Evolutionary conservation across 2,329 filamentous ascomycete species (phyloP).

Genomic region (Aspergillus persii): DNA sequence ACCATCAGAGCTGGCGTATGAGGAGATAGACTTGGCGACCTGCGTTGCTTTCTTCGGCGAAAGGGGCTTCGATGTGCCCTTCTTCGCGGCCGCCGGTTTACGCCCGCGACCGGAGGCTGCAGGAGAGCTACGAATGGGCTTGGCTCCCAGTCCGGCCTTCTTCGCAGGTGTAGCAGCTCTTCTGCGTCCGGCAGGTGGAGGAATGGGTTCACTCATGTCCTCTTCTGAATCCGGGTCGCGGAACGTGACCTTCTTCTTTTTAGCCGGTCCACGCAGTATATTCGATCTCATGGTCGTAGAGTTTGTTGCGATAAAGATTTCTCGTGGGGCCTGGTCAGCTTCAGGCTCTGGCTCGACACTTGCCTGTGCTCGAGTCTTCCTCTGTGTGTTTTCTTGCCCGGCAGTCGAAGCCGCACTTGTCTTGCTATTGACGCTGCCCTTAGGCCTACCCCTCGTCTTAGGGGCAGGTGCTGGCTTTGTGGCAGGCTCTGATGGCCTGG

Average conservation of each 20-base stretch:
- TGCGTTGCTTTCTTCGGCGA: slow-evolving; percentile 51
- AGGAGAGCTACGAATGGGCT: slow-evolving; percentile 45
- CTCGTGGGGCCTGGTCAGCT: slow-evolving; percentile 15
- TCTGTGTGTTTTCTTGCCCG: slow-evolving; percentile 14
- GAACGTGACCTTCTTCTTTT: slow-evolving; percentile 50
- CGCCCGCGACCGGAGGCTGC: slow-evolving; percentile 28
- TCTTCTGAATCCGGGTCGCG: slow-evolving; percentile 45
- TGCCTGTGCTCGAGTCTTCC: slow-evolving; percentile 8
- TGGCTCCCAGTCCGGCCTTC: slow-evolving; percentile 42
- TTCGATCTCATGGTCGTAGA: slow-evolving; percentile 31
- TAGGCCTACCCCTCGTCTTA: slow-evolving; percentile 32
- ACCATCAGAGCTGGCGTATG: slow-evolving; percentile 37
- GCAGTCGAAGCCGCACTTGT: slow-evolving; percentile 10
- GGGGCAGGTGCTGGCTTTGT: slow-evolving; percentile 16
- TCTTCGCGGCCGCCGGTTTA: slow-evolving; percentile 33
- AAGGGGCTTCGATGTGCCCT: slow-evolving; percentile 35
- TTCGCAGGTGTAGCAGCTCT: slow-evolving; percentile 22
- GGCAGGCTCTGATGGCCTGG: slow-evolving; percentile 10
- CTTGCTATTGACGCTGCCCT: slow-evolving; percentile 19
- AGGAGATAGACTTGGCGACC: slow-evolving; percentile 40
- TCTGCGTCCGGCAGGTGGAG: slow-evolving; percentile 23
- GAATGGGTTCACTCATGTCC: slow-evolving; percentile 30
- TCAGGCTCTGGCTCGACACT: slow-evolving; percentile 10
- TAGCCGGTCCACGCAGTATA: slow-evolving; percentile 29
- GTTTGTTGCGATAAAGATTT: slow-evolving; percentile 28